A percentile compares a stretch with the other conserved stretches of the same genome.
Conservation (phyloP, 768 basidiomycete species). For the Boletus subparvulus region DNA sequence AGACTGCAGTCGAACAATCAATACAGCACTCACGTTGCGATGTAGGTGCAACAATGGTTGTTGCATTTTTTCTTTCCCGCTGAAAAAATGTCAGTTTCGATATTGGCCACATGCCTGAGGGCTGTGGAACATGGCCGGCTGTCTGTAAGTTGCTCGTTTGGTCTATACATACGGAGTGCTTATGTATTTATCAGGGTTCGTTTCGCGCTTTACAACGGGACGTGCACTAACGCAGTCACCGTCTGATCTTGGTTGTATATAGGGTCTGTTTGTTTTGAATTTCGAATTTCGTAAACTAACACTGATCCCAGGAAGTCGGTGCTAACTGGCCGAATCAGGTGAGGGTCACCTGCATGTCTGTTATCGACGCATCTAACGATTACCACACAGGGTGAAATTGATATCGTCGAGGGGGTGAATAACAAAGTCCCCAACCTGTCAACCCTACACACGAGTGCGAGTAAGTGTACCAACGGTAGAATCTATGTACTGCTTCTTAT, state of each 20-base stretch:
- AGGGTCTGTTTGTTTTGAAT: conserved; percentile 22
- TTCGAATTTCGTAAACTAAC: conserved; percentile 1
- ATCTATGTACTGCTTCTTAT: neutral
- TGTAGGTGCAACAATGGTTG: conserved; percentile 17
- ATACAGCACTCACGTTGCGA: conserved; percentile 35
- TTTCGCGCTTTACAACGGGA: neutral
- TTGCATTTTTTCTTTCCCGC: neutral
- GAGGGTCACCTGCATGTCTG: neutral
- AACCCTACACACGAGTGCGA: conserved; percentile 30
- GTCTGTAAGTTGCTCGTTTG: conserved; percentile 27
- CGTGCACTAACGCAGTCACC: neutral
- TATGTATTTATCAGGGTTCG: conserved; percentile 25
- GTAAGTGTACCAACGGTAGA: conserved; percentile 7
- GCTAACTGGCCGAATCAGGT: conserved; percentile 26
- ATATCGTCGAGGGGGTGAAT: conserved; percentile 37
- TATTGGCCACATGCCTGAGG: conserved; percentile 38
- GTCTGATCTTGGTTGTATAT: neutral
- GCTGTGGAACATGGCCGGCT: conserved; percentile 41
- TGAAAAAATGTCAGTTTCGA: conserved; percentile 29
- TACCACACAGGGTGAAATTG: conserved; percentile 27
- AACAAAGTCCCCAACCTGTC: conserved; percentile 26
- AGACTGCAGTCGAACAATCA: conserved; percentile 31
- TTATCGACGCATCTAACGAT: neutral
- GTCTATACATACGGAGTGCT: neutral
- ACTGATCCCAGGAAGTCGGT: conserved; percentile 25